phyloP scores from a whole-genome alignment of 1,284 basidiomycete species.

The Stygiomarasmius scandens region DNA sequence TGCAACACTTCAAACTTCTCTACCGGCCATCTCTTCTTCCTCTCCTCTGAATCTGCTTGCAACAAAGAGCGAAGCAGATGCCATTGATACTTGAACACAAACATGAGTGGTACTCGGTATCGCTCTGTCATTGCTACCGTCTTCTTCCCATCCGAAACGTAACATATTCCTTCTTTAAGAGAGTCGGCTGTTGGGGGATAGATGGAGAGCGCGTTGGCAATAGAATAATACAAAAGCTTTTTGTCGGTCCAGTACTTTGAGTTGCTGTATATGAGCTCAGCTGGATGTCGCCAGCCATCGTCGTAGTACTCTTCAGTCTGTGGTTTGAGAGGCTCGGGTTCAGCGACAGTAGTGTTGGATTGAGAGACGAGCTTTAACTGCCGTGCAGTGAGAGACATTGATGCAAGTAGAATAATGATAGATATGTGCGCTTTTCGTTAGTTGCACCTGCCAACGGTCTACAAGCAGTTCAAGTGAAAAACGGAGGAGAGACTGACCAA shows the following conservation, averaged over 20 bases:
- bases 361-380: constrained; percentile 9
- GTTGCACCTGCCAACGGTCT: background rate
- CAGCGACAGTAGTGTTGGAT: background rate
- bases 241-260: constrained; percentile 12
- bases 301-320: background rate
- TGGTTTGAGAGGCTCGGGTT: background rate
- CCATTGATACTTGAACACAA: constrained; percentile 12
- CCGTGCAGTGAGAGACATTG: constrained; percentile 2
- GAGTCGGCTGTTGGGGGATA: background rate
- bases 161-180: background rate
- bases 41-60: background rate
- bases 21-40: constrained; percentile 3
- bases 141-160: constrained; percentile 13
- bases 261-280: constrained; percentile 14
- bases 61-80: constrained; percentile 4
- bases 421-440: background rate
- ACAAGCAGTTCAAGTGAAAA: background rate
- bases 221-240: constrained; percentile 9
- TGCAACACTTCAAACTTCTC: constrained; percentile 15
- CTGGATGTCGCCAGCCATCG: constrained; percentile 16
- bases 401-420: background rate
- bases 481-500: background rate
- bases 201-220: constrained; percentile 10
- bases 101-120: constrained; percentile 17
- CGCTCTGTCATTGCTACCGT: constrained; percentile 5